phyloP scores from a whole-genome alignment of 78 protist species.

The Salpingoeca rosetta region DNA sequence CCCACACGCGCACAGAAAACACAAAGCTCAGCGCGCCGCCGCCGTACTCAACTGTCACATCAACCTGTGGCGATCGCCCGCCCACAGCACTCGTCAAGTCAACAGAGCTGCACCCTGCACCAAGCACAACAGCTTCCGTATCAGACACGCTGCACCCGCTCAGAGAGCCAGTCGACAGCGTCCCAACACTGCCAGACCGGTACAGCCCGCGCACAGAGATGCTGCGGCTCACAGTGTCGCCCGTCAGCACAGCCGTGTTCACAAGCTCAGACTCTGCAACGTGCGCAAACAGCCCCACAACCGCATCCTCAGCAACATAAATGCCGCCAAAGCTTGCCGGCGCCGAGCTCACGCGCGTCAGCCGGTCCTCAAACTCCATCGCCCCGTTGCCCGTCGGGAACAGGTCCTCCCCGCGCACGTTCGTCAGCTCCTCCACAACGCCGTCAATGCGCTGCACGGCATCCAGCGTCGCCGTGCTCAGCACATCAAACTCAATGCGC shows the following conservation, averaged over 20 bases:
- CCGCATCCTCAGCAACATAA: neutral
- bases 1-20: no score
- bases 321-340: neutral
- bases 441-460: neutral
- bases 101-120: no score
- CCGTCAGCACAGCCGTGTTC: neutral
- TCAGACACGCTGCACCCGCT: no score
- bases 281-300: neutral
- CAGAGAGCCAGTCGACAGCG: no score
- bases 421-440: neutral
- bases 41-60: no score
- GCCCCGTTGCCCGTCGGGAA: neutral
- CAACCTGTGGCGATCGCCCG: no score
- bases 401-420: neutral
- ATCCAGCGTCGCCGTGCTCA: neutral
- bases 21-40: no score
- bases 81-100: no score
- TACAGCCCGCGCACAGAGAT: no score
- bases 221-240: neutral
- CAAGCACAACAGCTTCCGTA: no score
- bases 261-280: neutral
- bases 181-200: no score
- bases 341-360: neutral
- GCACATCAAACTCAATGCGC: neutral
- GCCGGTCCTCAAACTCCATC: neutral